Evolutionary conservation across 768 basidiomycete species (phyloP).

Genomic region (Dictyophora rubrovolvata): DNA sequence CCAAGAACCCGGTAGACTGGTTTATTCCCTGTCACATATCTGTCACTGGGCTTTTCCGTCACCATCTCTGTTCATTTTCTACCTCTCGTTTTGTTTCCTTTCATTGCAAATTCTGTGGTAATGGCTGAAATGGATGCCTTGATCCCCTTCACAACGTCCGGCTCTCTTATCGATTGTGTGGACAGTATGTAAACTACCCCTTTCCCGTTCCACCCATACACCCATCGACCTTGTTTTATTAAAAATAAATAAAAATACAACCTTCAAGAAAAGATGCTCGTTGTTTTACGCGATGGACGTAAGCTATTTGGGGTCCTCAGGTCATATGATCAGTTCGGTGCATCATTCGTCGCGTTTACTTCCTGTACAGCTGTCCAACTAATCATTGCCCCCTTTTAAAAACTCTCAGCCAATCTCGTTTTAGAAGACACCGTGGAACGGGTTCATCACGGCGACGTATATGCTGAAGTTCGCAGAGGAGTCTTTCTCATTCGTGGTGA

Average conservation of each 20-base stretch:
- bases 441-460: slow-evolving; percentile 81
- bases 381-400: slow-evolving; percentile 1
- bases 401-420: slow-evolving; percentile 78
- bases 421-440: slow-evolving; percentile 93
- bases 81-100: too few species aligned
- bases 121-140: slow-evolving; percentile 70
- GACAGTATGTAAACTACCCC: slow-evolving; percentile 76
- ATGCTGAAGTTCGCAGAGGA: slow-evolving; percentile 80
- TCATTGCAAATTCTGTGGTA: not conserved
- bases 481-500: slow-evolving; percentile 94
- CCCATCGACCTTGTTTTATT: not conserved
- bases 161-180: slow-evolving; percentile 97
- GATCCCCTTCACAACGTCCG: slow-evolving; percentile 98
- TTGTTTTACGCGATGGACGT: slow-evolving; percentile 90
- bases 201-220: slow-evolving; percentile 8
- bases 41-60: too few species aligned
- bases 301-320: slow-evolving; percentile 94
- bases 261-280: slow-evolving; percentile 89
- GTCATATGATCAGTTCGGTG: slow-evolving; percentile 99
- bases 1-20: too few species aligned
- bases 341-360: slow-evolving; percentile 17
- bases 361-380: slow-evolving; percentile 1
- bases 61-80: too few species aligned
- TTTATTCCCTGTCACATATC: too few species aligned
- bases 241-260: too few species aligned